Conservation (phyloP, 1,284 basidiomycete species). For the Apiotrichum siamense region DNA sequence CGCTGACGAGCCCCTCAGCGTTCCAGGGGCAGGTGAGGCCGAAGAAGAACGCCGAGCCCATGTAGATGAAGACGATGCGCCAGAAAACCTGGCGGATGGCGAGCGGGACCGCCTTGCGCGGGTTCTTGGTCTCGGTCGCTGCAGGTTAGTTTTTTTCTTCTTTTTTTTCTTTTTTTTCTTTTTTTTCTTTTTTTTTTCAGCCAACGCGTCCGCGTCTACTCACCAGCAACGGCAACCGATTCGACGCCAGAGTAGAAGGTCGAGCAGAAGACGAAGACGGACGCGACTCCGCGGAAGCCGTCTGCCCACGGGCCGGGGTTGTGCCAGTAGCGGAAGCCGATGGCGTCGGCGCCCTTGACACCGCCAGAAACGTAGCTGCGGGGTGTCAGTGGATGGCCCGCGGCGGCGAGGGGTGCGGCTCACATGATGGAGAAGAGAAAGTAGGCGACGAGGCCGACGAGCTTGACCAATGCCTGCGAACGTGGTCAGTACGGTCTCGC, state of each 20-base stretch:
- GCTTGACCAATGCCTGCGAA: slow-evolving; percentile 21
- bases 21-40: slow-evolving; percentile 70
- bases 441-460: slow-evolving; percentile 25
- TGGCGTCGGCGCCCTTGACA: slow-evolving; percentile 41
- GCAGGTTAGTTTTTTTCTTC: not conserved
- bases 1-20: slow-evolving; percentile 54
- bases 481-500: too few species aligned
- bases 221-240: slow-evolving; percentile 44
- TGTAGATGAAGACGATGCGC: slow-evolving; percentile 68
- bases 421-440: slow-evolving; percentile 61
- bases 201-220: not conserved
- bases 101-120: slow-evolving; percentile 67
- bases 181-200: too few species aligned
- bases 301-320: slow-evolving; percentile 48
- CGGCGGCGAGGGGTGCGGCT: slow-evolving; percentile 54
- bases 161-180: too few species aligned
- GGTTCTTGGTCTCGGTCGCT: slow-evolving; percentile 53
- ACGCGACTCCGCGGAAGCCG: slow-evolving; percentile 19
- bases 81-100: slow-evolving; percentile 70
- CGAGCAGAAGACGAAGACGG: slow-evolving; percentile 19
- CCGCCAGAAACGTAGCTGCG: slow-evolving; percentile 50
- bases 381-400: slow-evolving; percentile 38
- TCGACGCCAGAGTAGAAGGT: slow-evolving; percentile 32
- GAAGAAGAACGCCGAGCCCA: slow-evolving; percentile 57
- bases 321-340: slow-evolving; percentile 50